Evolutionary conservation across 257 asterid species (phyloP).

Genomic region (Henckelia pumila): DNA sequence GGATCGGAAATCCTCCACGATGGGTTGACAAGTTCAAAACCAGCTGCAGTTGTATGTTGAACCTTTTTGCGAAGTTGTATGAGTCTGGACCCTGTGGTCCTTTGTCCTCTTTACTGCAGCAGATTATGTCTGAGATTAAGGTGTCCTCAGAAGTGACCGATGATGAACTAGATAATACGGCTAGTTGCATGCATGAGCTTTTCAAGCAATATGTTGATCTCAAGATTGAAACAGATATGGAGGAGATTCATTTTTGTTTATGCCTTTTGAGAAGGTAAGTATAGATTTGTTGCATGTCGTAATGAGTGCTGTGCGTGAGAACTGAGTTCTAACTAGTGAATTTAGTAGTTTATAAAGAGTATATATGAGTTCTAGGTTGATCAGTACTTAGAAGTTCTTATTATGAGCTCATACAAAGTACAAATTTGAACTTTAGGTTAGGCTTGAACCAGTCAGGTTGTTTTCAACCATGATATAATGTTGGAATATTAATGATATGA

Average conservation of each 20-base stretch:
- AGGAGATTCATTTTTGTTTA: slow-evolving; percentile 73
- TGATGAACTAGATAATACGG: slow-evolving; percentile 40
- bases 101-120: slow-evolving; percentile 66
- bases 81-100: slow-evolving; percentile 39
- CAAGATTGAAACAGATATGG: slow-evolving; percentile 70
- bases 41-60: slow-evolving; percentile 45
- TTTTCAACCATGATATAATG: too few relatives aligned
- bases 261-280: slow-evolving; percentile 69
- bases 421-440: neutral
- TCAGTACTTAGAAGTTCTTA: neutral
- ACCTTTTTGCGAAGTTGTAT: slow-evolving; percentile 47
- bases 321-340: neutral
- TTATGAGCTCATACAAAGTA: slow-evolving; percentile 1
- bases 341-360: neutral
- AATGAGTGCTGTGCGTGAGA: neutral
- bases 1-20: slow-evolving; percentile 79
- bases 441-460: neutral
- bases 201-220: slow-evolving; percentile 64
- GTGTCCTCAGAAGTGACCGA: slow-evolving; percentile 27
- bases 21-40: slow-evolving; percentile 71
- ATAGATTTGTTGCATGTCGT: slow-evolving; percentile 1
- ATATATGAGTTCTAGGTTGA: neutral
- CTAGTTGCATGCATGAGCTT: slow-evolving; percentile 58
- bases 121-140: slow-evolving; percentile 35
- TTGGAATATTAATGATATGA: too few relatives aligned